Percentiles rank a stretch among this genome's conserved stretches.
Evolutionary conservation across 768 basidiomycete genomes (phyloP).

Genomic region (Xanthoconium purpureum): DNA sequence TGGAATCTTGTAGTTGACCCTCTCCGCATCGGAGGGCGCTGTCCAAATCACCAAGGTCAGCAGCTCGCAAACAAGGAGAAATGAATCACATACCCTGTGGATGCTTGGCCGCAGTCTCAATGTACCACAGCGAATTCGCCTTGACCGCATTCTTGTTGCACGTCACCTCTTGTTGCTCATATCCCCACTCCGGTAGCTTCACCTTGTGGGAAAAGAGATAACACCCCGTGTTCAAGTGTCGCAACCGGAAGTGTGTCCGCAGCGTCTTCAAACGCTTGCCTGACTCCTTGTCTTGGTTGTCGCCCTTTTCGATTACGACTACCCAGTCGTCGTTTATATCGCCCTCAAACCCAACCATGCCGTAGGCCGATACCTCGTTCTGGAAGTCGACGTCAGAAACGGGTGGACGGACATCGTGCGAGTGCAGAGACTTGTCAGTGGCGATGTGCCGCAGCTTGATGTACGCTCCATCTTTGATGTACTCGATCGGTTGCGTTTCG

Average conservation of each 20-base stretch:
- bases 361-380: conserved; percentile 96
- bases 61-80: not conserved
- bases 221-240: conserved; percentile 86
- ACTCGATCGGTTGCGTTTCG: conserved; percentile 50
- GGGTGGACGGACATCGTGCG: conserved; percentile 91
- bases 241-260: conserved; percentile 75
- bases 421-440: conserved; percentile 88
- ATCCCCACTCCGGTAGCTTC: conserved; percentile 97
- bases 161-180: conserved; percentile 97
- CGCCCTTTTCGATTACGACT: conserved; percentile 77
- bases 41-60: not conserved
- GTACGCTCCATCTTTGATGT: conserved; percentile 61
- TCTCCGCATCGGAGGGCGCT: conserved; percentile 72
- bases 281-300: conserved; percentile 62
- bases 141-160: conserved; percentile 96
- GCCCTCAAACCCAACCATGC: conserved; percentile 78
- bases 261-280: conserved; percentile 72
- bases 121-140: conserved; percentile 88
- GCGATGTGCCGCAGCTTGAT: conserved; percentile 78
- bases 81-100: conserved; percentile 52
- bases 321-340: conserved; percentile 94
- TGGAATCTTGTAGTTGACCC: conserved; percentile 89
- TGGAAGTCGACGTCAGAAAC: conserved; percentile 98
- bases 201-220: conserved; percentile 98
- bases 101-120: conserved; percentile 79